Base-by-base conservation (phyloP, 2,329 filamentous ascomycete genomes). In the Plenodomus biglobosus region DNA sequence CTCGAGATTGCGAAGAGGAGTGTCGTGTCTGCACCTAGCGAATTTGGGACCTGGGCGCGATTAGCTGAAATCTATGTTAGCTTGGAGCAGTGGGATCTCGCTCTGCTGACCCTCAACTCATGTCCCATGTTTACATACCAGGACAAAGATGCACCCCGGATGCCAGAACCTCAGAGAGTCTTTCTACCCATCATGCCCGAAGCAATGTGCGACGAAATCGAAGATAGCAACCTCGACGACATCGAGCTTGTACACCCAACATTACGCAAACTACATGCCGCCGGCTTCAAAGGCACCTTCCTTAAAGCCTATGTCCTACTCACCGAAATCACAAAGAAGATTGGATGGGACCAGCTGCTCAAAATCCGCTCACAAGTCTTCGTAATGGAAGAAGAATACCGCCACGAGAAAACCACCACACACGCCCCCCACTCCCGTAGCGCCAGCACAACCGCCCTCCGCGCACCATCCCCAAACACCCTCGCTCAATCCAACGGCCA, bases 101-200 rank as follows among this genome's bases (percentile, higher is more conserved):
- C 94, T 0, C 81, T 99, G 19, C 85, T 95, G 4, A 97, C 94
- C 3, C 80, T 99, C 43, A 99, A 99, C 75, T 99, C 94, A 16
- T 99, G 94, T 72, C 94, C 94, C 8, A 99, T 99, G 94, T 99
- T 99, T 73, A 99, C 94, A 6, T 97, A 99, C 72, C 94, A 97
- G 73, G 94, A 99, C 74, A 97, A 96, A 73, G 94, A 99, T 70
- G 87, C 91, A 5, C 94, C 94, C 3, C 76, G 94, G 50, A 92
- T 97, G 87, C 94, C 94, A 1, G 91, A 96, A 66, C 92, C 94
- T 0, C 87, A 88, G 62, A 88, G 91, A 46, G 88, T 97, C 36
- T 85, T 88, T 59, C 81, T 99, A 13, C 94, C 94, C 0, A 88
- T 92, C 15, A 80, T 97, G 43, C 82, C 88, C 0, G 94, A 97